Percentiles rank a stretch among this genome's conserved stretches.
Conservation (phyloP, 129 eudicot genomes). For the Glebionis coronaria region DNA sequence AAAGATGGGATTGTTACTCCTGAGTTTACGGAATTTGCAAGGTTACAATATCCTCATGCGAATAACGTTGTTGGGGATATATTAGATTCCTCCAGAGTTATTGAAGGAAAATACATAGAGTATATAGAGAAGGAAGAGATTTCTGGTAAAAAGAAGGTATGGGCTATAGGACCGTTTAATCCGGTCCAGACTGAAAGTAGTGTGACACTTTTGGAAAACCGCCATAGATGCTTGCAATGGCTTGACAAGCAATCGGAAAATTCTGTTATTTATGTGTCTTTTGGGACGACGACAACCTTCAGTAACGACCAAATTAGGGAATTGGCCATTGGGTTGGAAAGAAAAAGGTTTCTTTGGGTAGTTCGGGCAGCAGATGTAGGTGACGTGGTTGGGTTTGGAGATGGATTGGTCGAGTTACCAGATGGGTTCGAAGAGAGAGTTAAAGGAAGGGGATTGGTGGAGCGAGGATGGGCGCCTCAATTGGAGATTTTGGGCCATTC, state of each 20-base stretch:
- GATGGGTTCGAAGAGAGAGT: slow-evolving; percentile 14
- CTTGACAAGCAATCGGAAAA: neutral
- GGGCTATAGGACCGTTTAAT: slow-evolving; percentile 21
- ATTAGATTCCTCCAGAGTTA: neutral
- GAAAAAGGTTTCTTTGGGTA: neutral
- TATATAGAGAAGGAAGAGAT: slow-evolving; percentile 12
- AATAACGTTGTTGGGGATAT: neutral
- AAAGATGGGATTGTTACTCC: neutral
- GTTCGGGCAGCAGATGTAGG: neutral
- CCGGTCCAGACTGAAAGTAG: neutral
- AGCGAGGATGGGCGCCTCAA: slow-evolving; percentile 4
- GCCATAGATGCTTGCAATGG: slow-evolving; percentile 7
- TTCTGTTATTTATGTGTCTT: slow-evolving; percentile 4
- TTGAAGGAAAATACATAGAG: neutral
- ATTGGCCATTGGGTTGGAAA: slow-evolving; percentile 6
- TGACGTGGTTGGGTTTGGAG: neutral
- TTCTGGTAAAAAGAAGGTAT: neutral
- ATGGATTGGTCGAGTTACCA: neutral
- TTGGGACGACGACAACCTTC: slow-evolving; percentile 11
- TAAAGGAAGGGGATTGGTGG: slow-evolving; percentile 6
- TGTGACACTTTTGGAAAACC: slow-evolving; percentile 1
- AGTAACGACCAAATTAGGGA: neutral
- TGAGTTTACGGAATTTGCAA: slow-evolving; percentile 4
- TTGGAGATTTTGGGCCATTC: slow-evolving; percentile 3
- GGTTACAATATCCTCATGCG: neutral